phyloP scores from a whole-genome alignment of 495 filamentous ascomycete species.

The Aspergillus hancockii region DNA sequence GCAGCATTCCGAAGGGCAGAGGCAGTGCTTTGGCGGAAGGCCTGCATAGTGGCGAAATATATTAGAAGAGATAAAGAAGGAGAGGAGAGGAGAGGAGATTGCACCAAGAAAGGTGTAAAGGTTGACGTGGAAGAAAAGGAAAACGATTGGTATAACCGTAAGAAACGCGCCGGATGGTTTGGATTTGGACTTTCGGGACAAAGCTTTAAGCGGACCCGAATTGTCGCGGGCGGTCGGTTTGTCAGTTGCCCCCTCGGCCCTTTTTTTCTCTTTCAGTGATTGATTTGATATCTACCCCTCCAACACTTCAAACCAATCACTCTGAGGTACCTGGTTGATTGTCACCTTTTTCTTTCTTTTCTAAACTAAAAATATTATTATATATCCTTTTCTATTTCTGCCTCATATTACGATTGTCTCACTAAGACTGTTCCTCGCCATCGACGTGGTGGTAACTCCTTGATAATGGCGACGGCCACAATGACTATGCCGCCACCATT shows the following conservation, averaged over 20 bases:
- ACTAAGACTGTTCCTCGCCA: neutral
- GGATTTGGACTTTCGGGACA: conserved; percentile 42
- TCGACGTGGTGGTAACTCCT: neutral
- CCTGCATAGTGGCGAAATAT: conserved; percentile 47
- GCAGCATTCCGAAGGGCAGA: conserved; percentile 51
- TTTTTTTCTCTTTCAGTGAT: conserved; percentile 29
- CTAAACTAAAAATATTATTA: too few species aligned
- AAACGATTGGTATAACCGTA: conserved; percentile 9
- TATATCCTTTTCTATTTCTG: neutral
- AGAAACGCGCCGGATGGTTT: conserved; percentile 32
- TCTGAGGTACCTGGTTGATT: neutral
- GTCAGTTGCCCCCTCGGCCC: conserved; percentile 29
- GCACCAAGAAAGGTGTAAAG: conserved; percentile 15
- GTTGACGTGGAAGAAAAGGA: conserved; percentile 28
- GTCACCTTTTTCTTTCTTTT: neutral
- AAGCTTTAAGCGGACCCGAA: conserved; percentile 47
- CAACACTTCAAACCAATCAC: neutral
- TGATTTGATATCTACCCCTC: conserved; percentile 7
- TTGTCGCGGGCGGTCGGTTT: conserved; percentile 32
- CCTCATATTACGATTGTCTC: neutral
- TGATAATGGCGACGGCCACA: conserved; percentile 62
- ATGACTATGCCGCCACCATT: conserved; percentile 56
- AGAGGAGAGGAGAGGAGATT: conserved; percentile 24
- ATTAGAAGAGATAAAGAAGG: conserved; percentile 18
- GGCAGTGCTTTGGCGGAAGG: conserved; percentile 51